Evolutionary conservation across 169 alveolate species (phyloP).

Genomic region (Theileria sp.): DNA sequence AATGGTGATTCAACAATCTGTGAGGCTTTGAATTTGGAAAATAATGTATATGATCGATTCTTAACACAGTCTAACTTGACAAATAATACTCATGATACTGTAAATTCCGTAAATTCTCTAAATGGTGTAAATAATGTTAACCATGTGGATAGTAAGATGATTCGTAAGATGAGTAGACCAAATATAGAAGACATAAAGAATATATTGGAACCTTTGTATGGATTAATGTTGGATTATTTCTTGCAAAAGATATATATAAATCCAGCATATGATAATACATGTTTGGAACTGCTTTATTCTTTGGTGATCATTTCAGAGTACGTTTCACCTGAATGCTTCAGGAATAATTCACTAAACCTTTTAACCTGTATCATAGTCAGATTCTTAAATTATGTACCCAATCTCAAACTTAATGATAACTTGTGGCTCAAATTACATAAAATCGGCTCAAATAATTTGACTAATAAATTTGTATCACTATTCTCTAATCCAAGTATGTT

Average conservation of each 20-base stretch:
- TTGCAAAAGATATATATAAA: slow-evolving; percentile 42
- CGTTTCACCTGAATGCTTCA: slow-evolving; percentile 19
- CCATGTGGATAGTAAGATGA: not conserved
- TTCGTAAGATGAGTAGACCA: slow-evolving; percentile 11
- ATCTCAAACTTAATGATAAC: slow-evolving; percentile 11
- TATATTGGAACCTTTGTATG: slow-evolving; percentile 49
- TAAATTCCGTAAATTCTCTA: not conserved
- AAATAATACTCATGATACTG: not conserved
- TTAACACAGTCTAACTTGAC: not conserved
- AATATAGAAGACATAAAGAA: slow-evolving; percentile 2
- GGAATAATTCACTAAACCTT: slow-evolving; percentile 17
- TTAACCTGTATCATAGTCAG: slow-evolving; percentile 48
- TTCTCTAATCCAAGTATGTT: slow-evolving; percentile 29
- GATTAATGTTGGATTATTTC: slow-evolving; percentile 30
- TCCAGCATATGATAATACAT: slow-evolving; percentile 25
- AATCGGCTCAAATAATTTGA: slow-evolving; percentile 30
- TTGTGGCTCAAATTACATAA: slow-evolving; percentile 50
- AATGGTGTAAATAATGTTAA: not conserved
- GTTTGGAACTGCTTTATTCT: slow-evolving; percentile 45
- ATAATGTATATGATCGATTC: not conserved
- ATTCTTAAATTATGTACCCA: slow-evolving; percentile 43
- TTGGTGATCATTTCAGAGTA: slow-evolving; percentile 49
- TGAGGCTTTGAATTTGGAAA: not conserved
- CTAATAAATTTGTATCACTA: slow-evolving; percentile 49
- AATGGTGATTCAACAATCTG: not conserved